Percentiles rank a stretch among this genome's conserved stretches.
Evolutionary conservation across 108 stramenopile genomes (phyloP).

Genomic region (Nannochloropsis granulata): DNA sequence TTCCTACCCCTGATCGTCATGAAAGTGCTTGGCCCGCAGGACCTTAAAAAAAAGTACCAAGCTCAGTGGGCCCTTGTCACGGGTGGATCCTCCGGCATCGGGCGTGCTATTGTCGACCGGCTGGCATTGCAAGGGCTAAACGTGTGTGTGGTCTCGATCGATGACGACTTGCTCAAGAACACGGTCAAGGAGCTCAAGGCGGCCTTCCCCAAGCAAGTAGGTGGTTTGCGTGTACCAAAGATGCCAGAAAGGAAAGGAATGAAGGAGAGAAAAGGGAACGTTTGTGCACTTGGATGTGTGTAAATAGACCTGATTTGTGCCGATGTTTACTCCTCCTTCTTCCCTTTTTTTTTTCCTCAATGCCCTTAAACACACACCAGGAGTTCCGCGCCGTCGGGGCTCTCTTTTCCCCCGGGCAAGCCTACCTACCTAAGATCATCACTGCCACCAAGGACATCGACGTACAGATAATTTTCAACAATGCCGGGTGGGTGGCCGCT

Average conservation of each 20-base stretch:
- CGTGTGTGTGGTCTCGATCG: slow-evolving; percentile 86
- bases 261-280: neutral
- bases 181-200: slow-evolving; percentile 59
- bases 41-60: slow-evolving; percentile 47
- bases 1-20: slow-evolving; percentile 28
- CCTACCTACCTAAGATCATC: slow-evolving; percentile 64
- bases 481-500: slow-evolving; percentile 56
- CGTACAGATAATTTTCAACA: slow-evolving; percentile 73
- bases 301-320: neutral
- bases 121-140: slow-evolving; percentile 79
- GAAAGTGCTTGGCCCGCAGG: slow-evolving; percentile 16
- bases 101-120: slow-evolving; percentile 72
- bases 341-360: too few species aligned
- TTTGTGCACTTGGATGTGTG: neutral
- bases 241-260: neutral
- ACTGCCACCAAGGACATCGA: slow-evolving; percentile 70
- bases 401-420: slow-evolving; percentile 63
- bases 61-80: slow-evolving; percentile 96
- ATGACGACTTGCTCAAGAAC: slow-evolving; percentile 66
- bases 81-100: slow-evolving; percentile 87
- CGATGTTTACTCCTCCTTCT: too few species aligned
- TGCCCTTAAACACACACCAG: neutral
- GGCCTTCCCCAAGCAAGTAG: slow-evolving; percentile 47
- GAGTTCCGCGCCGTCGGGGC: slow-evolving; percentile 76
- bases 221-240: neutral